Conservation (phyloP, 202 grass and related monocot genomes). For the Alloteropsis angusta region DNA sequence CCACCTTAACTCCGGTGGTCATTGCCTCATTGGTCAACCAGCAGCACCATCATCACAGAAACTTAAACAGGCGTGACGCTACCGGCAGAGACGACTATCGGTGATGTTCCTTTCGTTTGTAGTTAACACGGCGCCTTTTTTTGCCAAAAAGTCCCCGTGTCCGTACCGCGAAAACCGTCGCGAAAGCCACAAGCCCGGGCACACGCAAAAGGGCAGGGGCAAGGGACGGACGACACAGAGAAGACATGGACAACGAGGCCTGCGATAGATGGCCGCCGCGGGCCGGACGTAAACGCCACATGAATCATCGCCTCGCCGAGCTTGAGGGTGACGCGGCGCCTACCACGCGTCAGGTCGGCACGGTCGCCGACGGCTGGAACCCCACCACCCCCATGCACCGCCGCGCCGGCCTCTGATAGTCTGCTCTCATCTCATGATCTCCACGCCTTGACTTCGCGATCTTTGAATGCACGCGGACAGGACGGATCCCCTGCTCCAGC, state of each 20-base stretch:
- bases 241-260: neutral
- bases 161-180: neutral
- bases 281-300: neutral
- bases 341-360: slow-evolving; percentile 37
- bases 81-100: neutral
- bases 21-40: slow-evolving; percentile 22
- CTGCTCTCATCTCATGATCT: neutral
- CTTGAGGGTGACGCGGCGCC: slow-evolving; percentile 24
- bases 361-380: slow-evolving; percentile 5
- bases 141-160: neutral
- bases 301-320: neutral
- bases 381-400: neutral
- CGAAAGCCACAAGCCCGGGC: neutral
- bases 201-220: neutral
- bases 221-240: neutral
- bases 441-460: neutral
- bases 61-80: neutral
- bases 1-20: neutral
- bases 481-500: neutral
- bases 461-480: neutral
- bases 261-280: neutral
- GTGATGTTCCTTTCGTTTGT: neutral
- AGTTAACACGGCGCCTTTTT: neutral
- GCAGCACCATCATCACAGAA: neutral
- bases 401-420: too few species aligned